Evolutionary conservation across 768 basidiomycete species (phyloP).

Genomic region (Coprinopsis sp.): DNA sequence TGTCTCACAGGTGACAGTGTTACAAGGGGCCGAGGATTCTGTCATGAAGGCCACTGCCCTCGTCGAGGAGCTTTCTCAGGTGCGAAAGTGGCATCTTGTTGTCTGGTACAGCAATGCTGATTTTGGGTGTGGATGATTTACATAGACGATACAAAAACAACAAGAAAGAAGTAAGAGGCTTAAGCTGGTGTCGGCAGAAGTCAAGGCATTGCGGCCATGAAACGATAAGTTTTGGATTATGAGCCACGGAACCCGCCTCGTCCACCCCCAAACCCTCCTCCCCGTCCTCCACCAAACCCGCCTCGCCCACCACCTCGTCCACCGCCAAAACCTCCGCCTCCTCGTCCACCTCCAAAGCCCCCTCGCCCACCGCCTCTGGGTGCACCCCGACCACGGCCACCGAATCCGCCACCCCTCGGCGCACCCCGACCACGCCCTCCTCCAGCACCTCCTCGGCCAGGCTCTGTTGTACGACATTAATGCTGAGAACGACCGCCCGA

Average conservation of each 20-base stretch:
- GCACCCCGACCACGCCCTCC: constrained; percentile 27
- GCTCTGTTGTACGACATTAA: constrained; percentile 28
- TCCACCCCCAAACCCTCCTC: constrained; percentile 42
- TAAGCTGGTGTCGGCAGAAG: constrained; percentile 40
- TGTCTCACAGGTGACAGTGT: not conserved
- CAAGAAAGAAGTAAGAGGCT: constrained; percentile 46
- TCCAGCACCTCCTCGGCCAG: constrained; percentile 38
- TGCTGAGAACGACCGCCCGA: constrained; percentile 4
- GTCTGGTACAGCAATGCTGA: constrained; percentile 3
- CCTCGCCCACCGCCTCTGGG: constrained; percentile 31
- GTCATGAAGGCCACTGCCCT: constrained; percentile 12
- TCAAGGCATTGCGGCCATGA: constrained; percentile 48
- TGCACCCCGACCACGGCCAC: constrained; percentile 25
- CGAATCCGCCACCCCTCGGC: constrained; percentile 28
- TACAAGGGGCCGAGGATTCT: constrained; percentile 1
- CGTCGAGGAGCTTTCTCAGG: constrained; percentile 14
- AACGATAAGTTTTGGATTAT: not conserved
- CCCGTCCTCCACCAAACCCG: constrained; percentile 28
- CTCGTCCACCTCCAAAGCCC: constrained; percentile 29
- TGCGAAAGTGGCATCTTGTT: constrained; percentile 5
- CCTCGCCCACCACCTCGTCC: constrained; percentile 40
- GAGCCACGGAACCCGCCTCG: constrained; percentile 32
- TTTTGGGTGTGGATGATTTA: not conserved
- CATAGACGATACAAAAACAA: constrained; percentile 45
- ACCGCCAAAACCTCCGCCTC: constrained; percentile 42